Base-by-base conservation (phyloP, 148 eudicot genomes). In the Tetragonia tetragonoides region DNA sequence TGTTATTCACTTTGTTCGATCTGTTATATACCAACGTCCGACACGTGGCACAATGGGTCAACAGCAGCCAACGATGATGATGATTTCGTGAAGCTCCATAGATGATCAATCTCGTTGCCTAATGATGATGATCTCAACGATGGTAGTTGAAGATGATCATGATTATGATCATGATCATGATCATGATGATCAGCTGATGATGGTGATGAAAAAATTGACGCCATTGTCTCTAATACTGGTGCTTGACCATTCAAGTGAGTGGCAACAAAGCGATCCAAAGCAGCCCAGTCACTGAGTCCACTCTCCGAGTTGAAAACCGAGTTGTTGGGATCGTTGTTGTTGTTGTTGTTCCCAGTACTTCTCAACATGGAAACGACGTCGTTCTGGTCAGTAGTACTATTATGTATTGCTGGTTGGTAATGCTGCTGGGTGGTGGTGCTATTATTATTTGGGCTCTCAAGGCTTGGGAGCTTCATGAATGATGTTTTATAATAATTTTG, bases 21-120 rank as follows among this genome's bases (percentile, higher is more conserved):
- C 77, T 39, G 79, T 75, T 83, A 83, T 76, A 79, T 75, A 56
- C 80, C 77, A 54, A 21, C 66, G 7, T 75, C 73, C 16, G 85
- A 75, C 82, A 83, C 86, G 80, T 81, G 84, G 84, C 84, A 84
- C 28, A 84, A 75, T 41, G 82, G 82, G 78, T 84, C 87, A 75
- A 79, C 57, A 2, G 68, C 44, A 42, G 74, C 68, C 7, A 78
- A 61, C 49, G 80, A 59, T 64, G 79, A 75, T 39, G 82, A 67
- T 51, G 82, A 67, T 70, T 73, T 40, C 65, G 86, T 66, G 77
- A 84, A 81, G 61, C 84, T 84, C 86, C 86, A 84, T 9, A 84
- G 71, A 77, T 81, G 39, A 47, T 77, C 62, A 59, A 59, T 59
- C 3, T 17, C 23, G 6, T 74, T 66, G 5, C 41, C 57, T 15